Base-by-base conservation (phyloP, 352 stramenopile genomes). In the Globisporangium nunn region DNA sequence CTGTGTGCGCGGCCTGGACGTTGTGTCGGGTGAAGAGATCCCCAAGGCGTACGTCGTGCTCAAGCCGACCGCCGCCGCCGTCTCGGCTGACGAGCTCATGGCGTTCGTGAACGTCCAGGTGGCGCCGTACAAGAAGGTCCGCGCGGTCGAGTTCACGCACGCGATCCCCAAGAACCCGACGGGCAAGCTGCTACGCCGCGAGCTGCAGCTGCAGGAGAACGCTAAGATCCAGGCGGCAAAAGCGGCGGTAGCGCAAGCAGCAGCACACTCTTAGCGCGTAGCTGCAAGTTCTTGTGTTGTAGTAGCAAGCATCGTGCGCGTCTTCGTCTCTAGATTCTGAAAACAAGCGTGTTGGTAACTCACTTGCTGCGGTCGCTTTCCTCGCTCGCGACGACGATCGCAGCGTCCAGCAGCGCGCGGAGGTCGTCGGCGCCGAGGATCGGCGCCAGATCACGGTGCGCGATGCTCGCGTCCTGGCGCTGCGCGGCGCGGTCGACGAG, bases 21-120 rank as follows among this genome's bases (percentile, higher is more conserved):
- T n/a, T 7, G 70, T 80, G 54, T 59, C 70, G 8, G 90, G 89
- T 23, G 90, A 98, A 67, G 74, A 80, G 41, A 50, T 96, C 29
- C 93, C 93, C 10, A 83, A 90, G 59, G 93, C 93, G 2, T 97
- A 91, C 62, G 77, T 97, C 35, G 87, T 96, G 11, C 58, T 95
- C 7, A 75, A 79, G 39, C 15, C 37, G 18, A 47, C 51, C 51
- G 51, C 23, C 11, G 62, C 72, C n/a, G 23, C 33, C 14, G 52
- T 63, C 35, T 58, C 37, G 15, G 44, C 50, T 17, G 53, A 68
- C n/a, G 64, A 77, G 14, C n/a, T 79, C 3, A 76, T 79, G 60
- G 62, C 83, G 17, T 97, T 77, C 63, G 89, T 97, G 3, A 87
- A 85, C 43, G 67, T 68, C 35, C 68, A 81, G 57, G 85, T 97